Evolutionary conservation across 2,329 filamentous ascomycete species (phyloP).

Genomic region (Tolypocladium guangdongense): DNA sequence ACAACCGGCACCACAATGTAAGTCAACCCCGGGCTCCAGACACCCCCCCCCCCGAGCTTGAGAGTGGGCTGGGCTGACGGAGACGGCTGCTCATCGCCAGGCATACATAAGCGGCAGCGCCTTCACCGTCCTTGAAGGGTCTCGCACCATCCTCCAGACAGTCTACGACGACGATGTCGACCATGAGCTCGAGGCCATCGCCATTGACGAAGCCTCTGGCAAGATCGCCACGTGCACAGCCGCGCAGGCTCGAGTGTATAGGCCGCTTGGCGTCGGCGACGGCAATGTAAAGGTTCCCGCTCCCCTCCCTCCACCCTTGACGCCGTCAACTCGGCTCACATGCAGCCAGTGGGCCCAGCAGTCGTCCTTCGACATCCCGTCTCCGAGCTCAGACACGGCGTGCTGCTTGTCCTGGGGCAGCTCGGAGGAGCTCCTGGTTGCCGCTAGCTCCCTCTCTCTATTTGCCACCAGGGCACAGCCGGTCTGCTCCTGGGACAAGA

Average conservation of each 20-base stretch:
- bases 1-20: conserved; percentile 62
- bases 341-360: conserved; percentile 50
- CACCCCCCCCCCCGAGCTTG: not conserved
- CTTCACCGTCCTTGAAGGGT: conserved; percentile 69
- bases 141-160: conserved; percentile 71
- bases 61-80: not conserved
- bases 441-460: conserved; percentile 57
- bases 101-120: conserved; percentile 84
- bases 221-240: conserved; percentile 72
- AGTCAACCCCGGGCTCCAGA: conserved; percentile 15
- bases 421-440: conserved; percentile 74
- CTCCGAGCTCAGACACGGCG: conserved; percentile 23
- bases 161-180: conserved; percentile 72
- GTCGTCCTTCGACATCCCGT: conserved; percentile 41
- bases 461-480: conserved; percentile 43
- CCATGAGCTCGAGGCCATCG: conserved; percentile 57
- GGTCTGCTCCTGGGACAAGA: conserved; percentile 60
- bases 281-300: conserved; percentile 57
- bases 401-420: conserved; percentile 71
- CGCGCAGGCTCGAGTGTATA: conserved; percentile 62
- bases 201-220: conserved; percentile 70
- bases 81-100: conserved; percentile 30
- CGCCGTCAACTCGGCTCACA: conserved; percentile 9
- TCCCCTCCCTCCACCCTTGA: conserved; percentile 12
- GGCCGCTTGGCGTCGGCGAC: conserved; percentile 59